Conservation (phyloP, 2,329 filamentous ascomycete genomes). For the Neoascochyta sp. region DNA sequence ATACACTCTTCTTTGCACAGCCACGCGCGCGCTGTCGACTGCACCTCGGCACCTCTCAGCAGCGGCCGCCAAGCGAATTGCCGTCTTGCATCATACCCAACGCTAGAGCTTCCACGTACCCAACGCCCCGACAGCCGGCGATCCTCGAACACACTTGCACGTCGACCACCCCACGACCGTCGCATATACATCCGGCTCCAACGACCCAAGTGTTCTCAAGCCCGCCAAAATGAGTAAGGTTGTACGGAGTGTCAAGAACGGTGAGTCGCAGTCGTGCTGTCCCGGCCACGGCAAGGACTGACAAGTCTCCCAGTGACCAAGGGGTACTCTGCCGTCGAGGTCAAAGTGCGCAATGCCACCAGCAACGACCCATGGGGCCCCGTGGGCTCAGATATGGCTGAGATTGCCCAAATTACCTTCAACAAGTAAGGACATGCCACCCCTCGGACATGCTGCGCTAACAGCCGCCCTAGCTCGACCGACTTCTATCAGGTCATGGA, state of each 20-base stretch:
- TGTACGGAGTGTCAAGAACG: constrained; percentile 81
- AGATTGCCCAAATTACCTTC: constrained; percentile 96
- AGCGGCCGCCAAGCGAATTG: constrained; percentile 8
- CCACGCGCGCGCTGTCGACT: constrained; percentile 5
- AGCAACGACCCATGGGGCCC: constrained; percentile 99
- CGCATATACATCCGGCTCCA: constrained; percentile 5
- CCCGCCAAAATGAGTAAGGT: constrained; percentile 79
- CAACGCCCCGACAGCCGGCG: constrained; percentile 6
- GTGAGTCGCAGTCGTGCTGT: constrained; percentile 5
- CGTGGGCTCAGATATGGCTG: constrained; percentile 95
- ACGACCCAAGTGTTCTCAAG: constrained; percentile 2
- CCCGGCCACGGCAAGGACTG: constrained; percentile 2
- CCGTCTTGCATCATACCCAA: constrained; percentile 12
- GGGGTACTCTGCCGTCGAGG: constrained; percentile 92
- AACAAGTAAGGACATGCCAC: constrained; percentile 68
- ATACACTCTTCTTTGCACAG: no score
- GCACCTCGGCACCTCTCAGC: constrained; percentile 7
- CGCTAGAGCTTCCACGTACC: constrained; percentile 10
- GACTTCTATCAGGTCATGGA: constrained; percentile 99
- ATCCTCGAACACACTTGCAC: constrained; percentile 3
- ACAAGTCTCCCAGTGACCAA: constrained; percentile 68
- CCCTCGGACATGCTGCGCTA: constrained; percentile 18
- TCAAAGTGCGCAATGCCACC: constrained; percentile 79
- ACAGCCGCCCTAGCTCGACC: constrained; percentile 62
- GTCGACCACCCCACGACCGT: constrained; percentile 6